These are phyloP conservation scores for Gnomoniopsis sp. DNA, from an alignment of 2,329 filamentous ascomycete genomes.

Conservation along the genomic window DNA sequence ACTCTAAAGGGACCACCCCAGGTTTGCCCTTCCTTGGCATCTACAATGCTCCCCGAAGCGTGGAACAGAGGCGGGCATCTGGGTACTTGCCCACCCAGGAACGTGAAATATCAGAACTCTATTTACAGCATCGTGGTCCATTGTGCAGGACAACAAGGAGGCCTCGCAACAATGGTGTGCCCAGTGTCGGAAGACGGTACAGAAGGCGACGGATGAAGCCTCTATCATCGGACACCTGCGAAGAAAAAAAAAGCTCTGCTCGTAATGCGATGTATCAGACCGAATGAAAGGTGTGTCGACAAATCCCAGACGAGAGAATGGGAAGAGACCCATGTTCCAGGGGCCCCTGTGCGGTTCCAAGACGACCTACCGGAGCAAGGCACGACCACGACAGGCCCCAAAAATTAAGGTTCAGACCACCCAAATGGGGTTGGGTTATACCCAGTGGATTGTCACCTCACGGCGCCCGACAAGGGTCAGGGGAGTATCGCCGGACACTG, in stretches of 20 bases:
- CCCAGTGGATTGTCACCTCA: not conserved
- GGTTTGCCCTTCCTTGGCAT: not conserved
- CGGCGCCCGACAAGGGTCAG: not conserved
- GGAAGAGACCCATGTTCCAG: not conserved
- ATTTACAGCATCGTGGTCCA: not conserved
- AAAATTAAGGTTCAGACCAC: conserved; percentile 14
- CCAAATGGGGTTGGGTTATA: conserved; percentile 5
- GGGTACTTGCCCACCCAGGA: not conserved
- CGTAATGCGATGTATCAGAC: not conserved
- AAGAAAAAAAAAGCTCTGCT: conserved; percentile 3
- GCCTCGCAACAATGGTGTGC: not conserved
- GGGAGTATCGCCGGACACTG: conserved; percentile 12
- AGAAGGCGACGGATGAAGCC: not conserved
- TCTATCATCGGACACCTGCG: conserved; percentile 5
- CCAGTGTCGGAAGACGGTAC: not conserved
- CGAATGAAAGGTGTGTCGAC: not conserved
- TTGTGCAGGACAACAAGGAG: not conserved
- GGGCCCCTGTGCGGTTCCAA: not conserved
- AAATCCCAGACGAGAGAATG: conserved; percentile 15
- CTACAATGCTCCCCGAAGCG: not conserved
- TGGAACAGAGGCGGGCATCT: not conserved
- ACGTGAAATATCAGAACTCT: too few species aligned
- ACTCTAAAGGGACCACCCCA: not conserved
- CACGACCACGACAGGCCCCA: not conserved
- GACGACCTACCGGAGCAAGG: not conserved